Evolutionary conservation across 2,329 filamentous ascomycete species (phyloP), one percentile per base, ranked within the genome.

Genomic region (Knoxdaviesia capensis): DNA sequence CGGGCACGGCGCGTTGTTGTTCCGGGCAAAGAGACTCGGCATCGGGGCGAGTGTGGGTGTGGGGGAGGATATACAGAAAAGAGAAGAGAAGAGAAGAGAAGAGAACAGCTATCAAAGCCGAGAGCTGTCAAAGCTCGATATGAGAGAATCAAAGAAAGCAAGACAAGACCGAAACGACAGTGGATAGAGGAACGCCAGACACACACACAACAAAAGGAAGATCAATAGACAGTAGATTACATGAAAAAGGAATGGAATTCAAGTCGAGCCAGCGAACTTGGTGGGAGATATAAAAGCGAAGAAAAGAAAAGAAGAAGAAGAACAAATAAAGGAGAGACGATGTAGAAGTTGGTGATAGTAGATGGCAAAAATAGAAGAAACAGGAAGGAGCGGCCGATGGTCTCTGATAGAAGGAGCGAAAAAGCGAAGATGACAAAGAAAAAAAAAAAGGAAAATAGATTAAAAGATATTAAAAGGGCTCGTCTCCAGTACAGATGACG

Each of bases 1-100:
- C 20, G 43, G 43, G 39, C 43, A 45, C 31, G 44, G 42, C 20
- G 44, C 36, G 39, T 39, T 43, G 39, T 38, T 40, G 41, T 39
- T 35, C 20, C 40, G 38, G 34, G 32, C 35, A 20, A 41, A 39
- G 34, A 34, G 44, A 38, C 41, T 44, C 31, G 38, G n/a, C n/a
- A n/a, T n/a, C 33, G 44, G 11, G 30, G 6, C 20, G 29, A 31
- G n/a, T 30, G 39, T 7, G 36, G 36, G 28, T 28, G 28, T 5
- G 38, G 38, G 11, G 29, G 28, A 31, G 38, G 38, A 31, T 8
- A 5, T 29, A 35, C 28, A n/a, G n/a, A n/a, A n/a, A n/a, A n/a
- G n/a, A n/a, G n/a, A n/a, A n/a, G n/a, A n/a, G n/a, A n/a, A n/a
- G n/a, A 34, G 7, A 7, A 6, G 34, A 6, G 36, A 10, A 10